Base-by-base conservation (phyloP, 1,284 basidiomycete genomes). In the Mixia osmundae region DNA sequence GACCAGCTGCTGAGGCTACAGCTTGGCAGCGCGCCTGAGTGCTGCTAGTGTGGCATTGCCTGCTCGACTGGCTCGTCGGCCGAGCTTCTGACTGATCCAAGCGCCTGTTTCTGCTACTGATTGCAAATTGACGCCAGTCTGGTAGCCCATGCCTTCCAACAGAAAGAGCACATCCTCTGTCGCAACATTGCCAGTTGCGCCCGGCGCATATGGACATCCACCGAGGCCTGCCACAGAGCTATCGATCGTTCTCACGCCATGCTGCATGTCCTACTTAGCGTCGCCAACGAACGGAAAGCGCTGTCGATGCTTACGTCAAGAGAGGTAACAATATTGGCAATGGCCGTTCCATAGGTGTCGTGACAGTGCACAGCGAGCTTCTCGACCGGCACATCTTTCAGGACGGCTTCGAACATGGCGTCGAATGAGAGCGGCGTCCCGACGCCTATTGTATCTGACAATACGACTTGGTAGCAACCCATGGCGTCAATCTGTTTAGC, bases 191-290 rank as follows among this genome's bases (percentile, higher is more conserved):
- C 82, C 82, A 0, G 78, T 85, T 4, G 83, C 82, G 1, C 85
- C 85, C 0, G 87, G 87, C 0, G 82, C 83, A 57, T 85, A 95
- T 1, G 87, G 85, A 50, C 87, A 94, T 10, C 85, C 83, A 2
- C 87, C 87, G 0, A 94, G 67, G 0, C 85, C 83, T 4, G 73
- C 79, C 5, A 89, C 69, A 2, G 76, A 74, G 3, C 59, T 51
- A 43, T 65, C 62, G 19, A 64, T 54, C 1, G 60, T 59, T 3
- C 48, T 39, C 3, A 87, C 59, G 7, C 63, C 62, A 16, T 54
- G 48, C 42, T 43, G 30, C 25, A 47, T 45, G 21, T 40, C 35
- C 15, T 25, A 61, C 49, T 87, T 0, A 94, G 67, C 0, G 83
- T 83, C 4, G 72, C 79, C 4, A 91, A 69, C 2, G 76, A 74